These are phyloP conservation scores for Oryza nivara DNA, from an alignment of 176 grass and related monocot species.

Conservation along the genomic window DNA sequence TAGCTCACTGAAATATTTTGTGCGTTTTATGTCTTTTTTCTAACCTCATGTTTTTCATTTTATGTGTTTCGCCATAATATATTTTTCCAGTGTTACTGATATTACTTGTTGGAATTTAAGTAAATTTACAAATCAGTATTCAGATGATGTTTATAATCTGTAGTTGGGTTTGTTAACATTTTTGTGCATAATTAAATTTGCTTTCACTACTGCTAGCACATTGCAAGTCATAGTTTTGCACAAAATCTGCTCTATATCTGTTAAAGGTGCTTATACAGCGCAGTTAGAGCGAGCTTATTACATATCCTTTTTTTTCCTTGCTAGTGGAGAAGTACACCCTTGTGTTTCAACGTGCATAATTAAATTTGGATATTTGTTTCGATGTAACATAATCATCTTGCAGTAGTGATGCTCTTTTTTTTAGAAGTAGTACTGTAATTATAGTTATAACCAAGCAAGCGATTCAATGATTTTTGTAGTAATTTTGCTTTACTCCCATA, in stretches of 20 bases:
- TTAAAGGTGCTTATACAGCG: neutral
- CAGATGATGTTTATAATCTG: neutral
- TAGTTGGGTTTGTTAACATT: neutral
- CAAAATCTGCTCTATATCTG: neutral
- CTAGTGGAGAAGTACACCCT: neutral
- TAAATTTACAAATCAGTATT: neutral
- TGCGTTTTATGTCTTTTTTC: slow-evolving; percentile 12
- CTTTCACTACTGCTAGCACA: neutral
- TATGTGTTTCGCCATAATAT: neutral
- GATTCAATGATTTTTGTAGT: neutral
- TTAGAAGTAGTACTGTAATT: neutral
- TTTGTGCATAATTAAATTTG: neutral
- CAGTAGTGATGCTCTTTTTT: neutral
- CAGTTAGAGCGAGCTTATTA: neutral
- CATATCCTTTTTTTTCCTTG: neutral
- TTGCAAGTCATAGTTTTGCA: neutral
- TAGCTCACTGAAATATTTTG: neutral
- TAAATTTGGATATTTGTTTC: neutral
- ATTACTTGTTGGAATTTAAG: neutral
- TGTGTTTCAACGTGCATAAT: neutral
- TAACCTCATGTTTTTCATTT: neutral
- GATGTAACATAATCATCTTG: neutral
- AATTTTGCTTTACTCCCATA: neutral
- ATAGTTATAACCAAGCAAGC: neutral
- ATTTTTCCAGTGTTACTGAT: neutral